phyloP scores from a whole-genome alignment of 352 stramenopile species.

The Pythium guiyangense region DNA sequence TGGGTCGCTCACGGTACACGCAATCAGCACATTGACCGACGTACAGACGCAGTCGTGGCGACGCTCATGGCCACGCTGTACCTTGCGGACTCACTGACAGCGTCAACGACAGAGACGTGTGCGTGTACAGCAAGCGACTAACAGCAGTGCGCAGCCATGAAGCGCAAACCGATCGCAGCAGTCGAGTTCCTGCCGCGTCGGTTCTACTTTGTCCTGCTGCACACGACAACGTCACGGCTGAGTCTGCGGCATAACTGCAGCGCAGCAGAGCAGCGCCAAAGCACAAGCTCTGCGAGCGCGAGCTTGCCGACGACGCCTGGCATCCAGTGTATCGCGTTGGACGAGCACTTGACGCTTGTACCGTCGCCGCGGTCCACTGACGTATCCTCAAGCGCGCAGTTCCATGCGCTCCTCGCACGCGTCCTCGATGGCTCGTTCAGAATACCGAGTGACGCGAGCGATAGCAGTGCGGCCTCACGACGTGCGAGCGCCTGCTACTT shows the following conservation, averaged over 20 bases:
- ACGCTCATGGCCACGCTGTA: slow-evolving; percentile 4
- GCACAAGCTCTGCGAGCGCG: neutral
- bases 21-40: neutral
- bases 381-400: slow-evolving; percentile 26
- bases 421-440: slow-evolving; percentile 9
- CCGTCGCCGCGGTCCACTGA: slow-evolving; percentile 1
- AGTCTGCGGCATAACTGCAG: slow-evolving; percentile 1
- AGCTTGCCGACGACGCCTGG: slow-evolving; percentile 32
- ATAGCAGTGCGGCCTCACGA: neutral
- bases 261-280: neutral
- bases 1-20: no score
- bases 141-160: slow-evolving; percentile 29
- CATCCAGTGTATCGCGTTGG: slow-evolving; percentile 38
- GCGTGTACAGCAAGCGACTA: neutral
- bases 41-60: neutral
- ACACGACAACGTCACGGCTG: slow-evolving; percentile 20
- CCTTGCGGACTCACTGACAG: neutral
- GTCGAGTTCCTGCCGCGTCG: slow-evolving; percentile 54
- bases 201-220: slow-evolving; percentile 55
- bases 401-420: slow-evolving; percentile 44
- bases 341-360: slow-evolving; percentile 20
- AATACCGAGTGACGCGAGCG: neutral
- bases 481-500: slow-evolving; percentile 37
- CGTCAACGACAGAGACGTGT: neutral
- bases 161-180: slow-evolving; percentile 29